These are phyloP conservation scores for Bolboschoenus planiculmis DNA, from an alignment of 176 grass and related monocot species.

Conservation along the genomic window DNA sequence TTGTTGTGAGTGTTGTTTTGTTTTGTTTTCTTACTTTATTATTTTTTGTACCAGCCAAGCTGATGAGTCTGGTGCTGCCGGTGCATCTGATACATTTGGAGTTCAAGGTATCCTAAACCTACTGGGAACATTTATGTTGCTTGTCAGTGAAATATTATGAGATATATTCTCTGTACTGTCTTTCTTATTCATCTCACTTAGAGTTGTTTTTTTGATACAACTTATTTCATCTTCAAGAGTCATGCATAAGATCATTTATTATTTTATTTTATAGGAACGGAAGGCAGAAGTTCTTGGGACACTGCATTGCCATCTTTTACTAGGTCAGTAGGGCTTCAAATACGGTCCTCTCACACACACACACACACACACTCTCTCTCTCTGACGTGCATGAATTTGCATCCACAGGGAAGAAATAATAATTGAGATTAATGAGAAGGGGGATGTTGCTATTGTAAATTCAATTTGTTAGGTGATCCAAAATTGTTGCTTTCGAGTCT, in stretches of 20 bases:
- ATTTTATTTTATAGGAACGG: conserved; percentile 41
- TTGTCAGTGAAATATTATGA: conserved; percentile 8
- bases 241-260: conserved; percentile 1
- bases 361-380: conserved; percentile 3
- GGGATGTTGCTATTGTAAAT: neutral
- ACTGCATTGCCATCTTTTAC: conserved; percentile 62
- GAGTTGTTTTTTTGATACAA: neutral
- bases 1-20: neutral
- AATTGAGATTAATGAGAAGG: neutral
- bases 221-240: neutral
- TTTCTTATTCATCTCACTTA: conserved; percentile 4
- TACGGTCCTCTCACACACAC: neutral
- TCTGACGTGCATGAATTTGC: neutral
- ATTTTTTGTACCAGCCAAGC: conserved; percentile 37
- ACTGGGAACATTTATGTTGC: conserved; percentile 31
- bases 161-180: neutral
- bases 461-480: neutral
- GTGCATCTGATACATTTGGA: conserved; percentile 47
- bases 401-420: neutral
- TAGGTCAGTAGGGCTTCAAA: conserved; percentile 43
- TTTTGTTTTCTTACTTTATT: neutral
- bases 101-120: conserved; percentile 30
- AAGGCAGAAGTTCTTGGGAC: conserved; percentile 56
- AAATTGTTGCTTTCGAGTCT: neutral
- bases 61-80: conserved; percentile 36